Conservation (phyloP, 2,329 filamentous ascomycete genomes). For the Cladosporium oxysporum region DNA sequence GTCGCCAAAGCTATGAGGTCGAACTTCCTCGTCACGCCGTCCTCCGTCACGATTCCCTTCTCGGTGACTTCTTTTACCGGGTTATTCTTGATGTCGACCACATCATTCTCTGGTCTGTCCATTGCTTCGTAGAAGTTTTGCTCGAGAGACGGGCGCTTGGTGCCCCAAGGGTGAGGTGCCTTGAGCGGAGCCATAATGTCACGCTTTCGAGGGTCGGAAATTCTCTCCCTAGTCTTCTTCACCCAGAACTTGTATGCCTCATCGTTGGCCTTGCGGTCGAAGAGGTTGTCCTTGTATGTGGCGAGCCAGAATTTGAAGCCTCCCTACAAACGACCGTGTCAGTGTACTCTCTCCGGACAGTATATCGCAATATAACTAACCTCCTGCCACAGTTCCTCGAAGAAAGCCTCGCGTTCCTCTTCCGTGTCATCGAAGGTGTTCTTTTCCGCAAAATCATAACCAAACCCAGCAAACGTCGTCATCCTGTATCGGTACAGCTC, state of each 20-base stretch:
- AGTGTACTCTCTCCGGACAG: constrained; percentile 27
- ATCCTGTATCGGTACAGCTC: constrained; percentile 47
- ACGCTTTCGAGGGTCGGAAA: constrained; percentile 46
- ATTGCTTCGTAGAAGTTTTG: constrained; percentile 52
- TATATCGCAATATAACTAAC: neutral
- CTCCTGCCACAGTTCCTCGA: constrained; percentile 42
- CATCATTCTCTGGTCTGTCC: constrained; percentile 44
- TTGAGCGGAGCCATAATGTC: constrained; percentile 47
- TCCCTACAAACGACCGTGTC: constrained; percentile 39
- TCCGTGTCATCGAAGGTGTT: constrained; percentile 51
- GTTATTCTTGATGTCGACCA: constrained; percentile 45
- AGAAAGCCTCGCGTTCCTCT: constrained; percentile 45
- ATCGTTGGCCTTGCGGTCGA: constrained; percentile 42
- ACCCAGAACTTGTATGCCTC: constrained; percentile 49
- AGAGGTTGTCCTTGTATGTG: constrained; percentile 43
- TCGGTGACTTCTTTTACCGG: constrained; percentile 46
- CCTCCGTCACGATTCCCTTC: constrained; percentile 45
- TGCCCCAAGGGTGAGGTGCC: constrained; percentile 46
- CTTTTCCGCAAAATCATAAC: constrained; percentile 55
- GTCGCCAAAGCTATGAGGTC: constrained; percentile 48
- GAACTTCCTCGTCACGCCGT: constrained; percentile 45
- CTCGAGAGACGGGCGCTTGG: constrained; percentile 48
- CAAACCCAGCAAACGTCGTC: constrained; percentile 55
- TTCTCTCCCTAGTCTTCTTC: constrained; percentile 45
- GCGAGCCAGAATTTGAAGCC: constrained; percentile 46